phyloP scores from a whole-genome alignment of 345 rosid genomes.

The Eucalyptus tenuipes region DNA sequence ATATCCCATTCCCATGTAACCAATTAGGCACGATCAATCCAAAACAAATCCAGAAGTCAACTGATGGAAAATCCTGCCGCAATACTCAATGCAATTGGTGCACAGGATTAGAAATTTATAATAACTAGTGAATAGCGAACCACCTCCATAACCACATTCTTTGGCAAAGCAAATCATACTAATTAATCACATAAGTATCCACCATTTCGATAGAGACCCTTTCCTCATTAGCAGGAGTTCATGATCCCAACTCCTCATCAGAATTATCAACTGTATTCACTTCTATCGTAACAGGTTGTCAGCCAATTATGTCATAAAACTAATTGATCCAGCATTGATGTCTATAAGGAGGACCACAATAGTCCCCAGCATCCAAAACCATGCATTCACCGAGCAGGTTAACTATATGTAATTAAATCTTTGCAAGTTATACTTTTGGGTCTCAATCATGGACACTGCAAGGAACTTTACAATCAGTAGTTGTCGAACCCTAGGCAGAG shows the following conservation, averaged over 20 bases:
- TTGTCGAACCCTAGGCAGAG: conserved; percentile 22
- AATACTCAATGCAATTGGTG: neutral
- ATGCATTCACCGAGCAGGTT: neutral
- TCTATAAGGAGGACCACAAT: neutral
- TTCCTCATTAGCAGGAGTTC: neutral
- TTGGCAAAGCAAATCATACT: neutral
- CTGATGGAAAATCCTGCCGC: neutral
- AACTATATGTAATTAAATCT: neutral
- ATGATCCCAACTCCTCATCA: neutral
- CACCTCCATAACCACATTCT: neutral
- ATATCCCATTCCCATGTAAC: neutral
- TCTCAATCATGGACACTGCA: neutral
- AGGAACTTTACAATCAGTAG: neutral
- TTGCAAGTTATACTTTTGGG: neutral
- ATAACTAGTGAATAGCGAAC: neutral
- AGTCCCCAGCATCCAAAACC: neutral
- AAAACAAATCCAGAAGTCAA: neutral
- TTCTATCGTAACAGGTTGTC: neutral
- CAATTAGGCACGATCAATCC: neutral
- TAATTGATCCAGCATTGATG: neutral
- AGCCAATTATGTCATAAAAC: neutral
- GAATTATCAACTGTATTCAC: neutral
- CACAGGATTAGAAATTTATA: neutral
- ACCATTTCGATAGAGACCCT: neutral
- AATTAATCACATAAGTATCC: neutral